These are phyloP conservation scores for Vanderwaltozyma yarrowii DNA, from an alignment of 805 yeast genomes.

Conservation along the genomic window DNA sequence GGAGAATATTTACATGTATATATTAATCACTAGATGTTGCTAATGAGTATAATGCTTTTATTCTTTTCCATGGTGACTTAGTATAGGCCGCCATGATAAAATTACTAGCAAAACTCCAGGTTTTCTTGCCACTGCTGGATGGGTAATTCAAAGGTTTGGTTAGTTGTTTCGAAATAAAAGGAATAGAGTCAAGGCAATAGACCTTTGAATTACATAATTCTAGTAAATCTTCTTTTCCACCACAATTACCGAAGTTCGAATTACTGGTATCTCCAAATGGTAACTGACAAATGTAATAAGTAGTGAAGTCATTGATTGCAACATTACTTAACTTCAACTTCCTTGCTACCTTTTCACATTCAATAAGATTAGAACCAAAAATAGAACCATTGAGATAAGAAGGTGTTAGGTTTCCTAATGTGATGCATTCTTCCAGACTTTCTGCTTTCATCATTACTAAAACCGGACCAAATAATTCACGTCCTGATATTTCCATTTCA, in stretches of 20 bases:
- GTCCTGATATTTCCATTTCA: constrained; percentile 68
- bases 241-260: constrained; percentile 95
- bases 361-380: constrained; percentile 55
- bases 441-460: constrained; percentile 68
- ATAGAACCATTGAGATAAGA: constrained; percentile 90
- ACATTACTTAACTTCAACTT: constrained; percentile 75
- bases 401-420: constrained; percentile 70
- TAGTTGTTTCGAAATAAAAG: constrained; percentile 69
- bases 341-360: constrained; percentile 54
- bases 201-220: constrained; percentile 85
- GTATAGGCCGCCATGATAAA: constrained; percentile 82
- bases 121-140: constrained; percentile 62
- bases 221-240: constrained; percentile 92
- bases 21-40: constrained; percentile 33
- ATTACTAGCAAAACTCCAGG: constrained; percentile 80
- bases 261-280: constrained; percentile 95
- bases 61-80: constrained; percentile 56
- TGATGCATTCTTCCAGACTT: constrained; percentile 55
- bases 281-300: constrained; percentile 87
- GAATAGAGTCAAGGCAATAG: constrained; percentile 72
- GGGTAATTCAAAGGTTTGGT: constrained; percentile 93
- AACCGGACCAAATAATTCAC: constrained; percentile 93
- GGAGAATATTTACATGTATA: not conserved
- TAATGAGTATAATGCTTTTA: constrained; percentile 43
- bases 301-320: constrained; percentile 96